Base-by-base conservation (phyloP, 2,329 filamentous ascomycete species). In the Fusarium duplospermum region DNA sequence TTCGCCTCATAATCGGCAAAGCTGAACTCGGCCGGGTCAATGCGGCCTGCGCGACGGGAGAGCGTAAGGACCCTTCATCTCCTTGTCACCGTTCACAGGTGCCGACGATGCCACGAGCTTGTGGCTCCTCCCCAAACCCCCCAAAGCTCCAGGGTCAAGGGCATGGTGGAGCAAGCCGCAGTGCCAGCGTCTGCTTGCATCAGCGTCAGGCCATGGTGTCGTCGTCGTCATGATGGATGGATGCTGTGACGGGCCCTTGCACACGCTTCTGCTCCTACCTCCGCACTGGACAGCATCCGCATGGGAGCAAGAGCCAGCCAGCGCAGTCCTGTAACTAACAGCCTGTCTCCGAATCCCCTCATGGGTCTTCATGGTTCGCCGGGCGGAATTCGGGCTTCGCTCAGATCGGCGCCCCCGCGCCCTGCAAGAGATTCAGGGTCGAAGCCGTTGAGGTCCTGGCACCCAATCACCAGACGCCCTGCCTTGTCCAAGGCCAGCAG, bases 121-220 rank as follows among this genome's bases (percentile, higher is more conserved):
- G 47, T 56, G 47, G 61, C 61, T 56, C 60, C 61, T 24, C 24
- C 10, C 7, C 47, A n/a, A 29, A 6, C 61, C 33, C 24, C 8
- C 10, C 47, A n/a, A 29, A 13, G 27, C 27, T 11, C 58, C 45
- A 72, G 61, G 61, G 69, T 66, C 73, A 74, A 69, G 54, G 70
- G 64, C 58, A 52, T 6, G 35, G 72, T 78, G 76, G 76, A 77
- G 72, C 56, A 70, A 67, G 68, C 56, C 59, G 73, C 72, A 67
- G 62, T 70, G 74, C 72, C 69, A 63, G 72, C 70, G 67, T 54
- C 65, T 67, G 64, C 67, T 65, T 77, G 69, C 75, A 78, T 75
- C 73, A 69, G 67, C 62, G 75, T 78, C 76, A 75, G 76, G 69
- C 75, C 72, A 78, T 72, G 61, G 47, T 75, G 70, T 67, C 66